Conservation (phyloP, 176 grass and related monocot species). For the Aegilops speltoides region DNA sequence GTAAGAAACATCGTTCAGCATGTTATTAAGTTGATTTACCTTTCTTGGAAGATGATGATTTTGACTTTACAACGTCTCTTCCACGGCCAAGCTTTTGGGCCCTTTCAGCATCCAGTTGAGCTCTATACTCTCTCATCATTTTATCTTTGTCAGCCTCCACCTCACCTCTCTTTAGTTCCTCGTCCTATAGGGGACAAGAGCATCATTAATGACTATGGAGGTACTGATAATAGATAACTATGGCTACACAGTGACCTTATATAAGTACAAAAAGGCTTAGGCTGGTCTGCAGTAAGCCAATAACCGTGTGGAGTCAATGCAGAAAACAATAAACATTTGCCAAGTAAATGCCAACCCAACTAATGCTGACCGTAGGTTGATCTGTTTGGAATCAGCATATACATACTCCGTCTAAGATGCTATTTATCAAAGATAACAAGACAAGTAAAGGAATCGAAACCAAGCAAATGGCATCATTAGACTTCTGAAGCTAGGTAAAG, state of each 20-base stretch:
- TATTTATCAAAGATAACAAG: slow-evolving; percentile 7
- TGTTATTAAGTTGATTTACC: slow-evolving; percentile 39
- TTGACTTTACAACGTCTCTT: slow-evolving; percentile 55
- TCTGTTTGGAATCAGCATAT: background rate
- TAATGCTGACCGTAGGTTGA: background rate
- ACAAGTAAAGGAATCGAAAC: background rate
- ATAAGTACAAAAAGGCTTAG: background rate
- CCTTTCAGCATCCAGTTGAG: slow-evolving; percentile 97
- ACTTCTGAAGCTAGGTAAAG: background rate
- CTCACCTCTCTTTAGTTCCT: slow-evolving; percentile 91
- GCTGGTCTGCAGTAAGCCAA: background rate
- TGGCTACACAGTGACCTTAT: background rate
- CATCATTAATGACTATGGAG: background rate
- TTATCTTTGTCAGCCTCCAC: slow-evolving; percentile 96
- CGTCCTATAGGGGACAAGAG: slow-evolving; percentile 63
- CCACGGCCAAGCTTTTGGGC: slow-evolving; percentile 76
- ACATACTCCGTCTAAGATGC: background rate
- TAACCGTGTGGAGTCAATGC: background rate
- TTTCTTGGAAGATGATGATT: slow-evolving; percentile 71
- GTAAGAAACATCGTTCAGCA: background rate
- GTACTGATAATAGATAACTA: background rate
- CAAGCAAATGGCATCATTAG: background rate
- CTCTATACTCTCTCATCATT: slow-evolving; percentile 99
- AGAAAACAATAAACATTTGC: background rate
- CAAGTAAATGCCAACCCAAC: background rate